Evolutionary conservation across 495 filamentous ascomycete genomes (phyloP).

Genomic region (Penicillium flavigenum): DNA sequence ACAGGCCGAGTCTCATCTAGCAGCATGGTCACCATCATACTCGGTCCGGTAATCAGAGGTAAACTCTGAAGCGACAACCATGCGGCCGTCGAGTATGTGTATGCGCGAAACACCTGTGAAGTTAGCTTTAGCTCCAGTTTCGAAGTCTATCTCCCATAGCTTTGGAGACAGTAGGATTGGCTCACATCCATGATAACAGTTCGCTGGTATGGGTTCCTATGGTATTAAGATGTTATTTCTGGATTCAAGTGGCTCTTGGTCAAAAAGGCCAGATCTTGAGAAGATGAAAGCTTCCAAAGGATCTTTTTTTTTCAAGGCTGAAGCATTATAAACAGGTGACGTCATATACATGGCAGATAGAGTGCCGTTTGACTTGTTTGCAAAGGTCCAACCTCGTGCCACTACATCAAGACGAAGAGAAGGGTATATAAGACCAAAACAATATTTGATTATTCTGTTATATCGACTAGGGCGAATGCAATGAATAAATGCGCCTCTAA

Average conservation of each 20-base stretch:
- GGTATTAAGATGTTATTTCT: neutral
- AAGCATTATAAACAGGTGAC: slow-evolving; percentile 6
- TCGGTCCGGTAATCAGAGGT: slow-evolving; percentile 62
- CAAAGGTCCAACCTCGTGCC: neutral
- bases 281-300: neutral
- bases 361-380: slow-evolving; percentile 8
- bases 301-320: slow-evolving; percentile 4
- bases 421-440: neutral
- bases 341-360: neutral
- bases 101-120: slow-evolving; percentile 63
- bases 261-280: neutral
- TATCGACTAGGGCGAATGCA: neutral
- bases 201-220: neutral
- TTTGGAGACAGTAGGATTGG: neutral
- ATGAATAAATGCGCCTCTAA: slow-evolving; percentile 12
- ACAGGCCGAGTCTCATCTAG: slow-evolving; percentile 56
- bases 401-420: neutral
- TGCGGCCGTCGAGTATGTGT: slow-evolving; percentile 62
- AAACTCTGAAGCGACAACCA: slow-evolving; percentile 69
- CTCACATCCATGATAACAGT: slow-evolving; percentile 22
- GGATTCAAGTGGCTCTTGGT: neutral
- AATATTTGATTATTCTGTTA: neutral
- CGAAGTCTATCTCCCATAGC: neutral
- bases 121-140: neutral
- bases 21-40: slow-evolving; percentile 62